phyloP scores from a whole-genome alignment of 2,329 filamentous ascomycete genomes.

The Penicillium sp. region DNA sequence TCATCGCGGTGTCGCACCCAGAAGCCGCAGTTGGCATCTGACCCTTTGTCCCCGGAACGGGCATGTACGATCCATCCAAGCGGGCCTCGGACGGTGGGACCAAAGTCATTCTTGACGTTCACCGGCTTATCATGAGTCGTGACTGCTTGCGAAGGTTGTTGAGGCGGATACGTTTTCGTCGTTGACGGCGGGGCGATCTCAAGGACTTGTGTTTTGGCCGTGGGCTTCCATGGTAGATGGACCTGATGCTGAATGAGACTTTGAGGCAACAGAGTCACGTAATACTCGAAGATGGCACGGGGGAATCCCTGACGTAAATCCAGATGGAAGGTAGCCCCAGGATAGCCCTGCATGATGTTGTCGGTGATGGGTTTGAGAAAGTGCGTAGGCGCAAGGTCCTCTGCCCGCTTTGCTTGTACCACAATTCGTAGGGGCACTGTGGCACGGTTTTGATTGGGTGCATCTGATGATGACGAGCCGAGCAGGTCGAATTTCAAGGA shows the following conservation, averaged over 20 bases:
- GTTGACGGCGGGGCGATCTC: conserved; percentile 26
- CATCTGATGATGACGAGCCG: conserved; percentile 35
- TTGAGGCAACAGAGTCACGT: conserved; percentile 35
- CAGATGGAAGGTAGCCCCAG: conserved; percentile 40
- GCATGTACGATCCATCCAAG: conserved; percentile 43
- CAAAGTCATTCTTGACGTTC: conserved; percentile 28
- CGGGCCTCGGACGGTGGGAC: conserved; percentile 30
- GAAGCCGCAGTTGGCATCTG: conserved; percentile 52
- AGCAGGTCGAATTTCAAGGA: conserved; percentile 39
- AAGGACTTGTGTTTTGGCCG: conserved; percentile 25
- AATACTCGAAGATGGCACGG: conserved; percentile 39
- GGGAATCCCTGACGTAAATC: conserved; percentile 41
- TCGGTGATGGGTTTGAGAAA: conserved; percentile 45
- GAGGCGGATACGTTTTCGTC: conserved; percentile 28
- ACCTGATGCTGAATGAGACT: conserved; percentile 28
- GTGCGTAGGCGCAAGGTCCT: conserved; percentile 36
- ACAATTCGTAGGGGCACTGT: conserved; percentile 50
- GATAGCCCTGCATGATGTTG: conserved; percentile 48
- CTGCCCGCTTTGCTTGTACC: conserved; percentile 50
- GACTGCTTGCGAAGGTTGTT: conserved; percentile 28
- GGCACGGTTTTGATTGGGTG: conserved; percentile 47
- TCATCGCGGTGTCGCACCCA: conserved; percentile 50
- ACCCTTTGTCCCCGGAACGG: conserved; percentile 50
- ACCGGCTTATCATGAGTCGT: conserved; percentile 16
- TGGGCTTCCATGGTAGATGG: conserved; percentile 34